Percentiles rank a stretch among this genome's conserved stretches.
These are phyloP conservation scores for Lipomyces yamanashiensis DNA, from an alignment of 805 yeast species.

Conservation along the genomic window DNA sequence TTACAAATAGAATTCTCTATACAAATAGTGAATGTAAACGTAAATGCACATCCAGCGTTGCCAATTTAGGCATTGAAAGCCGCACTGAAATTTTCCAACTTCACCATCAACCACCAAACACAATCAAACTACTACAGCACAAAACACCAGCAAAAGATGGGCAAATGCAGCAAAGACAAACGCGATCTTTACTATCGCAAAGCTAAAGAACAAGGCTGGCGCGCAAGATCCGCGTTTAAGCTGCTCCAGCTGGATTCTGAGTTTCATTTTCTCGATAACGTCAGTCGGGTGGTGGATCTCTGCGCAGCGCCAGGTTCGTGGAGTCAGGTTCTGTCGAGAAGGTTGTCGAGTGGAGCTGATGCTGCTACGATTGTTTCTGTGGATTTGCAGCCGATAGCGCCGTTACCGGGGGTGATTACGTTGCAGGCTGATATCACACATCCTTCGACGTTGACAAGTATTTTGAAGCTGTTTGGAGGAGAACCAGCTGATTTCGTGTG, in stretches of 20 bases:
- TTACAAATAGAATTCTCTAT: too few relatives aligned
- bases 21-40: neutral
- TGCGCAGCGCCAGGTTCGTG: constrained; percentile 99
- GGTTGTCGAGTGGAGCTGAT: constrained; percentile 43
- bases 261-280: constrained; percentile 74
- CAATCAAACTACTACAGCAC: too few relatives aligned
- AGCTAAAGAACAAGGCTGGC: constrained; percentile 97
- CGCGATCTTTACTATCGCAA: constrained; percentile 52
- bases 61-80: constrained; percentile 11
- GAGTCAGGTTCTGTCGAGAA: constrained; percentile 90
- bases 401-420: constrained; percentile 87
- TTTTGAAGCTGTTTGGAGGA: constrained; percentile 83
- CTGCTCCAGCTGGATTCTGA: constrained; percentile 88
- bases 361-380: constrained; percentile 84
- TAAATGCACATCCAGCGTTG: too few relatives aligned
- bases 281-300: constrained; percentile 86
- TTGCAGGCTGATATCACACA: constrained; percentile 97
- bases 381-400: constrained; percentile 96
- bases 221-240: constrained; percentile 96
- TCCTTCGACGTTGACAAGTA: constrained; percentile 80
- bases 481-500: constrained; percentile 94
- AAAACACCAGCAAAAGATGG: constrained; percentile 19
- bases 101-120: neutral
- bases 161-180: constrained; percentile 39
- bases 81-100: constrained; percentile 6